Conservation (phyloP, 768 basidiomycete genomes). For the Phaeotremella skinneri region DNA sequence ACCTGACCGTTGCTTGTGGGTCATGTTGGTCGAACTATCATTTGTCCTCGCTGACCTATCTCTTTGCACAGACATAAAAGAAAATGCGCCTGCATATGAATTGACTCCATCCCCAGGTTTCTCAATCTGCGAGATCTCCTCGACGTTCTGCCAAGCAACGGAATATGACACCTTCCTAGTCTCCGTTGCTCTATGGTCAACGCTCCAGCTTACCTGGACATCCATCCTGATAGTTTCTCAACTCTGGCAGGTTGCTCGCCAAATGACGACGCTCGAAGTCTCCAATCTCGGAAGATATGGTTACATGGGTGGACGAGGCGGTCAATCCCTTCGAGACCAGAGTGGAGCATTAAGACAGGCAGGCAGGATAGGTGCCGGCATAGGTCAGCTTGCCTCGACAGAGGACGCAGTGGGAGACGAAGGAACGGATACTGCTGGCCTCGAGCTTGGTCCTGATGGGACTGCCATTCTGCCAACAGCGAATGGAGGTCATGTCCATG, state of each 20-base stretch:
- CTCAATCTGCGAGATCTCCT: conserved; percentile 66
- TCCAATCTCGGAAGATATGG: conserved; percentile 92
- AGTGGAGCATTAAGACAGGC: conserved; percentile 46
- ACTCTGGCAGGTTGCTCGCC: conserved; percentile 84
- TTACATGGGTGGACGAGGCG: conserved; percentile 85
- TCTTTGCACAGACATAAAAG: conserved; percentile 56
- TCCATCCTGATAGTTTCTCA: conserved; percentile 78
- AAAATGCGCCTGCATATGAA: conserved; percentile 42
- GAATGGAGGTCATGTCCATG: conserved; percentile 41
- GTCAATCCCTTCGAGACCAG: conserved; percentile 48
- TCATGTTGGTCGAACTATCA: conserved; percentile 12
- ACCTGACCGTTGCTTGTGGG: conserved; percentile 78
- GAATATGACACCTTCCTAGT: conserved; percentile 78
- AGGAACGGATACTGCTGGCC: not conserved
- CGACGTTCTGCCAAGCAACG: conserved; percentile 67
- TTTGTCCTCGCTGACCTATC: not conserved
- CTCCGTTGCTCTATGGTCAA: conserved; percentile 76
- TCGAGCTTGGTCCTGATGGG: not conserved
- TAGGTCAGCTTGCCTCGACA: conserved; percentile 34
- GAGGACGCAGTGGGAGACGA: conserved; percentile 33
- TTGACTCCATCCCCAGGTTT: conserved; percentile 52
- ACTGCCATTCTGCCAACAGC: conserved; percentile 55
- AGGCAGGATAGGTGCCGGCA: conserved; percentile 37
- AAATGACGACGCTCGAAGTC: conserved; percentile 95
- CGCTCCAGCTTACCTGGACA: conserved; percentile 95